Evolutionary conservation across 1,284 basidiomycete genomes (phyloP), one percentile per base, ranked within the genome.

Genomic region (Calocybe gambosa): DNA sequence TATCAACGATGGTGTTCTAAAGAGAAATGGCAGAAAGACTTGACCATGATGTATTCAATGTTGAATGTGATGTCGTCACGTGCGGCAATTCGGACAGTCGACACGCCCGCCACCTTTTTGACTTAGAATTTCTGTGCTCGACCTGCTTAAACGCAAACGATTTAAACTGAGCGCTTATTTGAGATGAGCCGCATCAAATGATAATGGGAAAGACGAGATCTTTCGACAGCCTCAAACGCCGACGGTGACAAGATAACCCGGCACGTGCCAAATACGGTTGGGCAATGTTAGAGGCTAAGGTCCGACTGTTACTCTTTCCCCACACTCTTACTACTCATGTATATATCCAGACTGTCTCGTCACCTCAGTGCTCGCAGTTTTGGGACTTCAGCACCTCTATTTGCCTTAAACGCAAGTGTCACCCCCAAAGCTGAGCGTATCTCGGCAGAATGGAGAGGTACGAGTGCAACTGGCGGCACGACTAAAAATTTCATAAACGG

Each of bases 401-500:
- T 66, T 26, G 71, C 74, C 1, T 65, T 89, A 43, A 77, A 70
- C 51, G 65, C 75, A 9, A 51, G 68, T 23, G 80, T 78, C 18
- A 72, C 74, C 19, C 62, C 75, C 19, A 78, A 75, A 55, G 86
- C 85, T 0, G 79, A 85, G 55, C 71, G 75, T 54, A 66, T 90
- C 36, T 86, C 85, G 9, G 62, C 75, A 15, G 70, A 80, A 38
- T 95, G 92, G 90, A 83, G 84, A 56, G 93, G 93, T 44, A 93
- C 92, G 9, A 89, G 75, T 50, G 84, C 85, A 28, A 77, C 78
- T 12, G 93, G 93, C 13, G 86, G 78, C 39, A 84, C 75, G 53
- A 93, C 90, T 40, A 92, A 87, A 77, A 93, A 93, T 66, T 94
- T 85, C 67, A 87, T 95, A 52, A 84, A 81, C 21, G 93, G 93